These are phyloP conservation scores for Trametes sp. DNA, from an alignment of 1,284 basidiomycete species.

Conservation along the genomic window DNA sequence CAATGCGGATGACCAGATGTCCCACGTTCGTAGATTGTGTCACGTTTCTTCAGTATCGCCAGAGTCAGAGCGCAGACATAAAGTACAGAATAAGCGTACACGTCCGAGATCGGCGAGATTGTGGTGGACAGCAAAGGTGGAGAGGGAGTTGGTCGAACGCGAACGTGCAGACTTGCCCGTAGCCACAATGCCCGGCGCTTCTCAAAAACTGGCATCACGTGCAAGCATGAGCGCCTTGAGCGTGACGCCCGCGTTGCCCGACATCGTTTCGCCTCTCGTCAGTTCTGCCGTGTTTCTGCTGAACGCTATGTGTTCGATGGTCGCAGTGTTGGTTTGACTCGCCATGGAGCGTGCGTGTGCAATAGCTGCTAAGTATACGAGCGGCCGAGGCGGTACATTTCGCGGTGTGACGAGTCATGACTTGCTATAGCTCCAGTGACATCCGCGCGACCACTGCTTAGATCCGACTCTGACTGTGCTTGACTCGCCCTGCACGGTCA, in stretches of 20 bases:
- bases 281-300: background rate
- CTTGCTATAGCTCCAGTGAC: constrained; percentile 23
- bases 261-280: background rate
- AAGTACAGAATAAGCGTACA: constrained; percentile 11
- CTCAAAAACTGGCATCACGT: constrained; percentile 25
- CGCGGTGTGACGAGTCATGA: constrained; percentile 31
- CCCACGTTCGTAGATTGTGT: background rate
- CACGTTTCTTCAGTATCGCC: background rate
- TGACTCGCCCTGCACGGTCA: constrained; percentile 30
- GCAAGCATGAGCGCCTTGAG: background rate
- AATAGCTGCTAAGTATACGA: background rate
- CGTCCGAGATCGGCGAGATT: background rate
- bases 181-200: constrained; percentile 14
- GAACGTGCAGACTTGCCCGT: background rate
- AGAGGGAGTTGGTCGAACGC: background rate
- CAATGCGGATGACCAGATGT: background rate
- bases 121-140: background rate
- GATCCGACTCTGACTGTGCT: constrained; percentile 28
- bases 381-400: background rate
- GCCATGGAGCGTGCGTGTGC: background rate
- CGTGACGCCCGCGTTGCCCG: constrained; percentile 9
- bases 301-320: background rate
- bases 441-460: constrained; percentile 12
- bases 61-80: background rate
- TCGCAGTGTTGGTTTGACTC: background rate